Base-by-base conservation (phyloP, 441 rosid genomes). In the Jatropha podagrica region DNA sequence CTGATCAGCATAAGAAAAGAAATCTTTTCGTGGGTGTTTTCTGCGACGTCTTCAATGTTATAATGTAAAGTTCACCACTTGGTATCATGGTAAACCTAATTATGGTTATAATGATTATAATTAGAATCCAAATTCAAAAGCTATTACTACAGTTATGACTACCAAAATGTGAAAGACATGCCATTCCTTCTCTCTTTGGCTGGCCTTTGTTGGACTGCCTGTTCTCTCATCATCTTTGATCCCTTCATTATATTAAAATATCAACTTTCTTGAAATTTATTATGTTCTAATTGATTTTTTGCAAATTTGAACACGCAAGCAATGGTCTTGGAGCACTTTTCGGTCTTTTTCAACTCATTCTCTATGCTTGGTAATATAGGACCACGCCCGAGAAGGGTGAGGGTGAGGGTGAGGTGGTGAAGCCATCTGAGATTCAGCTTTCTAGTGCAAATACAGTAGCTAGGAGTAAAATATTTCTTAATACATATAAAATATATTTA, bases 161-260 rank as follows among this genome's bases (percentile, higher is more conserved):
- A 95, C 97, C 0, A 92, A 82, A 85, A 95, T 27, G 97, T 92
- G 17, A 82, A 92, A 72, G 91, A 80, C 76, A 95, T 95, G 98
- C 98, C 98, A 0, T 80, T 91, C 60, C 78, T n/a, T 77, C 83
- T 92, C 37, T 95, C 96, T 0, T 38, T 91, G 4, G 75, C 93
- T 10, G 58, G 92, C 2, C 3, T 18, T 23, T 44, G 79, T 9
- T 95, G 96, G 97, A 84, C 92, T 0, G 41, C 83, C 23, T 95
- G 85, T 74, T 85, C 92, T 0, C 74, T 90, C 49, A 86, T 92
- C 85, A 82, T 81, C 77, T 12, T 91, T 4, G 96, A 95, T 73
- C 40, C 55, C 49, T 92, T 78, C 83, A 76, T 95, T 2, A 67
- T 95, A 68, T 97, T 91, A 86, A 83, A 44, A 20, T n/a, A 23